Evolutionary conservation across 148 eudicot genomes (phyloP), one percentile per base, ranked within the genome.

Genomic region (Arbutus unedo): DNA sequence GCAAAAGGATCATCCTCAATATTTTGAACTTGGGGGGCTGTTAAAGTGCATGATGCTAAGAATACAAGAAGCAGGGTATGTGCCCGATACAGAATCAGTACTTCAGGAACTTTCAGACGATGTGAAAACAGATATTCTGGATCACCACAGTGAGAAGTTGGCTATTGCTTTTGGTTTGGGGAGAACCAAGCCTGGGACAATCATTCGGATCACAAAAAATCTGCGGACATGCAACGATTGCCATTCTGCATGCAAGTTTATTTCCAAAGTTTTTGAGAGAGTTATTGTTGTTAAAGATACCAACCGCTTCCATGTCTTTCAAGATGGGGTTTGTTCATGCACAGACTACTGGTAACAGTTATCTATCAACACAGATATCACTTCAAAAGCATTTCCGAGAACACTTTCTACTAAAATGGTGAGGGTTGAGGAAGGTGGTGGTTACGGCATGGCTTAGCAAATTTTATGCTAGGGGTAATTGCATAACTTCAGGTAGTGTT

Each of bases 1-100:
- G 53, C 78, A 85, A 47, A 85, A 68, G 76, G 84, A 85, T 54
- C 87, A 85, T 78, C 87, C 87, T 72, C 79, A 54, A 43, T 81
- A 85, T 44, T 21, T 70, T 41, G 87, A 85, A 79, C 71, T 85
- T 59, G 47, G 41, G 70, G 77, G 80, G 47, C 55, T 77, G 23
- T 57, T 85, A 11, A 41, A 31, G 18, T 68, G 38, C 77, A 62
- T 85, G 77, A 68, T 85, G 47, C 6, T 47, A 9, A 41, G 67
- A 51, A 84, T 80, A 80, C 67, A 43, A 64, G 76, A 54, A 21
- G 86, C 60, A 76, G 86, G 87, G 38, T 81, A 76, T 56, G 81
- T 66, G 44, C 81, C 81, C 3, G 83, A 81, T 56, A 54, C 62
- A 48, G 56, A 55, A 49, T 74, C 59, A n/a, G 86, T 84, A 56